These are phyloP conservation scores for Trametes coccinea DNA, from an alignment of 768 basidiomycete species.

Conservation along the genomic window DNA sequence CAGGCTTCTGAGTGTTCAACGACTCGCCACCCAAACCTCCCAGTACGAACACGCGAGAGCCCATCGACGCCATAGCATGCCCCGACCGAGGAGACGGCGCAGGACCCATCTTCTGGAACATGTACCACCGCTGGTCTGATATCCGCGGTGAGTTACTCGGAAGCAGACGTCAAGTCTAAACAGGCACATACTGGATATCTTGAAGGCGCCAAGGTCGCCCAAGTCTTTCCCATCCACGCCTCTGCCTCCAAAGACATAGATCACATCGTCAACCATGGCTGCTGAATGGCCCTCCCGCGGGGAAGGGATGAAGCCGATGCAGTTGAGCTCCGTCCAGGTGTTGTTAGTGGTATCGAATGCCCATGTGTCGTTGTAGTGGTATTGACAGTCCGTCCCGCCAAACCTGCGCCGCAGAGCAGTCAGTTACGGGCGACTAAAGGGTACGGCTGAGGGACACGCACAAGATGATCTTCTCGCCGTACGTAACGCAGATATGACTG, in stretches of 20 bases:
- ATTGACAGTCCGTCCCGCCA: slow-evolving; percentile 97
- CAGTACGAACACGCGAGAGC: slow-evolving; percentile 85
- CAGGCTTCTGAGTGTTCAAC: slow-evolving; percentile 65
- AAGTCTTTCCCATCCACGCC: slow-evolving; percentile 97
- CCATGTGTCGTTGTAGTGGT: slow-evolving; percentile 99
- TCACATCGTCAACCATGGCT: slow-evolving; percentile 93
- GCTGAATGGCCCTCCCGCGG: slow-evolving; percentile 97
- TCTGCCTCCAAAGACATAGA: slow-evolving; percentile 96
- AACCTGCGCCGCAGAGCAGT: slow-evolving; percentile 55
- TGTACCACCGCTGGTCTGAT: slow-evolving; percentile 96
- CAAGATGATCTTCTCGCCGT: slow-evolving; percentile 83
- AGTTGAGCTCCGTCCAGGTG: slow-evolving; percentile 88
- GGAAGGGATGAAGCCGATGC: slow-evolving; percentile 95
- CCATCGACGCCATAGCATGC: slow-evolving; percentile 96
- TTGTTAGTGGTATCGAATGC: slow-evolving; percentile 79
- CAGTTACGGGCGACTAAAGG: background rate
- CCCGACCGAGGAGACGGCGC: slow-evolving; percentile 90
- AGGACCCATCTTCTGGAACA: slow-evolving; percentile 99
- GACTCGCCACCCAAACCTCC: slow-evolving; percentile 97
- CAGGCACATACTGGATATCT: slow-evolving; percentile 81
- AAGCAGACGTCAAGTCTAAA: background rate
- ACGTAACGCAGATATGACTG: slow-evolving; percentile 86
- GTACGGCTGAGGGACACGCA: slow-evolving; percentile 41
- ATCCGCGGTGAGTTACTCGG: background rate
- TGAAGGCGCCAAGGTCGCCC: slow-evolving; percentile 94